A percentile compares a stretch with the other conserved stretches of the same genome.
phyloP scores from a whole-genome alignment of 2,329 filamentous ascomycete species.

The Penicillium paneum region DNA sequence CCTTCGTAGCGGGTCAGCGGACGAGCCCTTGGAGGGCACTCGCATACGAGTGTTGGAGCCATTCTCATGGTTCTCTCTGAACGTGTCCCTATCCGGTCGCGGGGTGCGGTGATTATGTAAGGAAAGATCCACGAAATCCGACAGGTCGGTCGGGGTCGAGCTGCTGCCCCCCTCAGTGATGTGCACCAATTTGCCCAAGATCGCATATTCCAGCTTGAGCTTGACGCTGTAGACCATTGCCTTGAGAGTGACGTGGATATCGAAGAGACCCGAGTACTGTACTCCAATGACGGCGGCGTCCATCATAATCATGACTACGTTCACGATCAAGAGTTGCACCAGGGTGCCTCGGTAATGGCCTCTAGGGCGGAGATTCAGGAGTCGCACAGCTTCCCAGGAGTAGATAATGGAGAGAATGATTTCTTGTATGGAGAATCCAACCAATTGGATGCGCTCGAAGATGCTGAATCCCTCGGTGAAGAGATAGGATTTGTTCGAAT shows the following conservation, averaged over 20 bases:
- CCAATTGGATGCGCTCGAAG: constrained; percentile 54
- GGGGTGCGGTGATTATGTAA: constrained; percentile 8
- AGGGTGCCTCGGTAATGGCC: constrained; percentile 40
- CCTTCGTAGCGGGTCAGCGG: constrained; percentile 9
- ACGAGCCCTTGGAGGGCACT: constrained; percentile 13
- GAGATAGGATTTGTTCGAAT: constrained; percentile 20
- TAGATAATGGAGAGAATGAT: constrained; percentile 52
- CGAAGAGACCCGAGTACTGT: constrained; percentile 42
- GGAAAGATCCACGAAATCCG: constrained; percentile 26
- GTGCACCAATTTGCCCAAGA: constrained; percentile 41
- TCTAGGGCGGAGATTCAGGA: constrained; percentile 45
- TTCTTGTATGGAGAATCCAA: constrained; percentile 55
- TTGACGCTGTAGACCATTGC: constrained; percentile 48
- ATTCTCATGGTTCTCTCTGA: constrained; percentile 4
- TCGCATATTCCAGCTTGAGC: constrained; percentile 48
- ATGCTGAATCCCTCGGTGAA: constrained; percentile 39
- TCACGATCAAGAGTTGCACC: constrained; percentile 48
- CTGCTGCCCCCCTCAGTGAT: constrained; percentile 18
- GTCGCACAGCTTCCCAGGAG: constrained; percentile 51
- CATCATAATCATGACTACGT: constrained; percentile 46
- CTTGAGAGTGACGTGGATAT: constrained; percentile 46
- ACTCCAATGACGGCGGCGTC: constrained; percentile 42
- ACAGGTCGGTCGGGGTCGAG: constrained; percentile 21
- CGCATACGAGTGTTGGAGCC: not conserved
- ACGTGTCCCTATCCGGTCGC: constrained; percentile 13